These are phyloP conservation scores for Kurtzmaniella cleridarum DNA, from an alignment of 805 yeast species.

Conservation along the genomic window DNA sequence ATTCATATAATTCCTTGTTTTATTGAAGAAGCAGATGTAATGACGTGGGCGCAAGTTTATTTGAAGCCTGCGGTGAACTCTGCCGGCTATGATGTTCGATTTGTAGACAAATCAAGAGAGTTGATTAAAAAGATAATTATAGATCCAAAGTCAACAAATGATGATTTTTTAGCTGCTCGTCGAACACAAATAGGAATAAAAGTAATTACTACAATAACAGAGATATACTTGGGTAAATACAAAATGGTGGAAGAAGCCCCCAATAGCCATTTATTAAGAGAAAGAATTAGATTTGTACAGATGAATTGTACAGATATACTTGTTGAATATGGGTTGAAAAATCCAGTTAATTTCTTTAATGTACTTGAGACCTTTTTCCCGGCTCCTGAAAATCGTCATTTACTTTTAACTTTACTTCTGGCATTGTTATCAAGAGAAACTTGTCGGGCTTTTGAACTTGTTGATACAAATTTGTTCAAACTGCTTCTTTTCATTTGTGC, in stretches of 20 bases:
- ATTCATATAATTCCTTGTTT: slow-evolving; percentile 27
- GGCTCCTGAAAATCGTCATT: slow-evolving; percentile 29
- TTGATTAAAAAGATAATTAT: slow-evolving; percentile 19
- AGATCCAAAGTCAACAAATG: slow-evolving; percentile 13
- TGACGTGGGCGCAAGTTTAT: slow-evolving; percentile 47
- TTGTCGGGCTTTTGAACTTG: slow-evolving; percentile 23
- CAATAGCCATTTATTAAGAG: slow-evolving; percentile 35
- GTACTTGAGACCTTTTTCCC: slow-evolving; percentile 31
- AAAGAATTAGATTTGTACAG: slow-evolving; percentile 44
- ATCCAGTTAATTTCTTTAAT: slow-evolving; percentile 31
- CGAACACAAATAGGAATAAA: slow-evolving; percentile 16
- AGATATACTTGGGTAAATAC: slow-evolving; percentile 20
- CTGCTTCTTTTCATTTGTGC: slow-evolving; percentile 33
- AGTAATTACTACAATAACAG: slow-evolving; percentile 20
- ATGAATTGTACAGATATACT: slow-evolving; percentile 39
- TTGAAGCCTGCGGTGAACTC: slow-evolving; percentile 51
- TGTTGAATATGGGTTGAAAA: slow-evolving; percentile 35
- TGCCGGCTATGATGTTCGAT: slow-evolving; percentile 43
- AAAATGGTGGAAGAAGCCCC: slow-evolving; percentile 11
- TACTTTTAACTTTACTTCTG: slow-evolving; percentile 33
- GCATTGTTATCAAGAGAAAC: slow-evolving; percentile 22
- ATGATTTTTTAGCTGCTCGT: slow-evolving; percentile 13
- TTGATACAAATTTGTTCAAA: slow-evolving; percentile 29
- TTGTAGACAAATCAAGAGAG: slow-evolving; percentile 27
- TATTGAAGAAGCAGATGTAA: slow-evolving; percentile 23